Evolutionary conservation across 31 red algal species (phyloP), one percentile per base, ranked within the genome.

Genomic region (Odonthalia washingtoniensis): DNA sequence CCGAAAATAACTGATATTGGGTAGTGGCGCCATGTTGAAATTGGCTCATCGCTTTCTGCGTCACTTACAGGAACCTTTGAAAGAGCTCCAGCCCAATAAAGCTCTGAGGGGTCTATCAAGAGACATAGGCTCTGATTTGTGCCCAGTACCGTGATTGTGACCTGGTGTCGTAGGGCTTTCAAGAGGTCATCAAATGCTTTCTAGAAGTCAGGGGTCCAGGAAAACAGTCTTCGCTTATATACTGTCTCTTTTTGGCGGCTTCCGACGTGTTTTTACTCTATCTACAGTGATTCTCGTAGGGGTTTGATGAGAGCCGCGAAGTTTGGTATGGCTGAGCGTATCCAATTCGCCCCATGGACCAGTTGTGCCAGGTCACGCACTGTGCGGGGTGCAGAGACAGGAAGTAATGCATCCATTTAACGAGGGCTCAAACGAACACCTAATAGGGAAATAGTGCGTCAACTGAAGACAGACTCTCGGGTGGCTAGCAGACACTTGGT

Each of bases 291-390:
- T n/a, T n/a, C n/a, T n/a, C n/a, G n/a, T n/a, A n/a, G n/a, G n/a
- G n/a, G n/a, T n/a, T n/a, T n/a, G n/a, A n/a, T n/a, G n/a, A n/a
- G n/a, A n/a, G n/a, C n/a, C n/a, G n/a, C n/a, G n/a, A n/a, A n/a
- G n/a, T n/a, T n/a, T n/a, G n/a, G n/a, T n/a, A n/a, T n/a, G n/a
- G n/a, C n/a, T n/a, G n/a, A n/a, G n/a, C n/a, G 46, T 81, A 91
- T 91, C 89, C 81, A 85, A 73, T 85, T 91, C 18, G 89, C 80
- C 12, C 63, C 72, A 40, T 80, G 74, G 24, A 80, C 62, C 4
- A 84, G 61, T 61, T 91, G 43, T 43, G 41, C 70, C 2, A 80
- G 37, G 39, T 46, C 42, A 70, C 64, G 37, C 14, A 72, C 87
- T 5, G 87, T 90, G 2, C 66, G 81, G 12, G 77, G 65, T 3